phyloP scores from a whole-genome alignment of 805 yeast species.

The Candida wancherniae region DNA sequence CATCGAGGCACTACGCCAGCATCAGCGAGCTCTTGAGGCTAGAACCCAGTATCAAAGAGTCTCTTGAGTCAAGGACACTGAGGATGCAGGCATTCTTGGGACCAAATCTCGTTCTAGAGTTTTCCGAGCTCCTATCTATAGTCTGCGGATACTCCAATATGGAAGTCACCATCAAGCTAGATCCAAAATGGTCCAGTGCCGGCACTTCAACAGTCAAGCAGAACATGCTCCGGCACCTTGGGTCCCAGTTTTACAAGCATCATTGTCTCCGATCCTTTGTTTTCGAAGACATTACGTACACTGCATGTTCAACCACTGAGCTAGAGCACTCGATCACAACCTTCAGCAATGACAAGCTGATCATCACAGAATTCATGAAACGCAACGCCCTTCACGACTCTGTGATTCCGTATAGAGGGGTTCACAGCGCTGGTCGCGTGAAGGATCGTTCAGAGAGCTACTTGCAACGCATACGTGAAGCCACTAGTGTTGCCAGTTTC shows the following conservation, averaged over 20 bases:
- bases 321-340: constrained; percentile 21
- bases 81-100: constrained; percentile 25
- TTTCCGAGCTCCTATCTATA: constrained; percentile 24
- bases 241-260: constrained; percentile 21
- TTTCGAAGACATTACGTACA: constrained; percentile 25
- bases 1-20: constrained; percentile 3
- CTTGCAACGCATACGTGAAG: constrained; percentile 16
- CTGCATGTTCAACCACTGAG: constrained; percentile 27
- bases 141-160: constrained; percentile 28
- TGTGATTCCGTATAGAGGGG: constrained; percentile 31
- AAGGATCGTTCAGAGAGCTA: constrained; percentile 9
- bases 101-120: constrained; percentile 18
- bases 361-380: constrained; percentile 30
- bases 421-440: constrained; percentile 19
- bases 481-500: constrained; percentile 32
- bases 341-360: constrained; percentile 16
- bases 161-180: constrained; percentile 7
- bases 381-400: constrained; percentile 21
- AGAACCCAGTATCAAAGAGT: constrained; percentile 8
- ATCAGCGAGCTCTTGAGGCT: constrained; percentile 7
- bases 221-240: constrained; percentile 23
- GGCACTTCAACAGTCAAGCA: constrained; percentile 8
- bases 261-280: constrained; percentile 23
- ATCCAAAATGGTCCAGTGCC: constrained; percentile 9
- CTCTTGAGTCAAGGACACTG: constrained; percentile 13